A percentile compares a stretch with the other conserved stretches of the same genome.
These are phyloP conservation scores for Suhomyces coccinellae DNA, from an alignment of 1,139 yeast species.

Conservation along the genomic window DNA sequence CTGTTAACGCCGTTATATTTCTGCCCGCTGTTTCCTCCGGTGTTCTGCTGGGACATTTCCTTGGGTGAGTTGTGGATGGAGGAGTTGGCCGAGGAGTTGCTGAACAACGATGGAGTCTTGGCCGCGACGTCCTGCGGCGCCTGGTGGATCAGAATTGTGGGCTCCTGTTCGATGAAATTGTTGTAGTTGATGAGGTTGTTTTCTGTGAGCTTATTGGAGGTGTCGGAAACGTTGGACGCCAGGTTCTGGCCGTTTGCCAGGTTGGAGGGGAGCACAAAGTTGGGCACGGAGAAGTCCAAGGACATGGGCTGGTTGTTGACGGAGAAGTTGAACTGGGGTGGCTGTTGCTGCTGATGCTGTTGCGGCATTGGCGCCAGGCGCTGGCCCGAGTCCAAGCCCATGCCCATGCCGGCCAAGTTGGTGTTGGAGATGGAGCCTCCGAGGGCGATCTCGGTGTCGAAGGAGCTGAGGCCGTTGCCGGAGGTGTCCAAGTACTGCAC, in stretches of 20 bases:
- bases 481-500: conserved; percentile 14
- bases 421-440: conserved; percentile 46
- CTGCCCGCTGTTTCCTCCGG: conserved; percentile 8
- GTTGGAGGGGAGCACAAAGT: background rate
- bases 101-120: conserved; percentile 46
- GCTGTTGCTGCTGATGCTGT: conserved; percentile 6
- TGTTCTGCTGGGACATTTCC: conserved; percentile 14
- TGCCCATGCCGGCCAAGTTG: conserved; percentile 25
- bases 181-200: conserved; percentile 25
- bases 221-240: conserved; percentile 21
- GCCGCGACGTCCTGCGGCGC: conserved; percentile 39
- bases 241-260: conserved; percentile 19
- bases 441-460: conserved; percentile 39
- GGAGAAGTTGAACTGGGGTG: conserved; percentile 17
- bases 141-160: conserved; percentile 32
- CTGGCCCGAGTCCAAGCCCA: no score
- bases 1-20: conserved; percentile 13
- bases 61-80: conserved; percentile 26
- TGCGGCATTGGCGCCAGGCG: background rate
- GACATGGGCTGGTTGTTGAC: conserved; percentile 16
- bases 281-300: conserved; percentile 7
- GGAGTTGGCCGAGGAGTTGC: conserved; percentile 41
- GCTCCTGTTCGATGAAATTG: conserved; percentile 19
- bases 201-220: conserved; percentile 27
- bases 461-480: conserved; percentile 17